A percentile compares a stretch with the other conserved stretches of the same genome.
Conservation (phyloP, 805 yeast species). For the Jamesozyma lodderae region DNA sequence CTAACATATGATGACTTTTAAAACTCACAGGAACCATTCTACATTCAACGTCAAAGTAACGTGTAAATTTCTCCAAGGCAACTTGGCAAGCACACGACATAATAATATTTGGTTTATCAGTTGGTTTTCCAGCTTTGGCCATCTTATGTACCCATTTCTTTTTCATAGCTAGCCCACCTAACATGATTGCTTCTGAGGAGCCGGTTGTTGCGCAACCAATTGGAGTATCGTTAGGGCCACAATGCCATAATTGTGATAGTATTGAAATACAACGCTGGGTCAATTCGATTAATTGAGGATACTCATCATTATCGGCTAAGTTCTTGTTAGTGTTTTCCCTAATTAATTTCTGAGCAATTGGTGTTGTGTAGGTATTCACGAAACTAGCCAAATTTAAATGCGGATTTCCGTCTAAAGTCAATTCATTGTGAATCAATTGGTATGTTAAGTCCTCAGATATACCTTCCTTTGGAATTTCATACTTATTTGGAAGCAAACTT, state of each 20-base stretch:
- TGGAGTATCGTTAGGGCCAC: constrained; percentile 40
- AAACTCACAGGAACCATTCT: constrained; percentile 60
- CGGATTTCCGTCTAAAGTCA: constrained; percentile 77
- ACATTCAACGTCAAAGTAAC: constrained; percentile 87
- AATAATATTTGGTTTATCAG: constrained; percentile 66
- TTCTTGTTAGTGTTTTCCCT: constrained; percentile 73
- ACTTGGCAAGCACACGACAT: constrained; percentile 94
- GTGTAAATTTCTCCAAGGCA: constrained; percentile 86
- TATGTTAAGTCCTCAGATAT: constrained; percentile 45
- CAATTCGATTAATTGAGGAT: constrained; percentile 72
- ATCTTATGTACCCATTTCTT: constrained; percentile 74
- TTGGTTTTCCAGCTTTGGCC: constrained; percentile 48
- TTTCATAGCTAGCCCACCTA: constrained; percentile 90
- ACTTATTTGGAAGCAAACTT: constrained; percentile 34
- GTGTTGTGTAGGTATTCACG: constrained; percentile 66
- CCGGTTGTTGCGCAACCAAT: constrained; percentile 92
- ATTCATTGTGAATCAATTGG: constrained; percentile 58
- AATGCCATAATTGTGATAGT: constrained; percentile 73
- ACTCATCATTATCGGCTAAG: constrained; percentile 88
- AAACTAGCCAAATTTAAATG: constrained; percentile 80
- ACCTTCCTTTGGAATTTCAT: constrained; percentile 51
- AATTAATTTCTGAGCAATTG: constrained; percentile 45
- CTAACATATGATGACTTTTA: constrained; percentile 56
- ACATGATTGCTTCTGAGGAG: constrained; percentile 87
- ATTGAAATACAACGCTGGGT: constrained; percentile 80